These are phyloP conservation scores for Tuber indicum DNA, from an alignment of 495 filamentous ascomycete species.

Conservation along the genomic window DNA sequence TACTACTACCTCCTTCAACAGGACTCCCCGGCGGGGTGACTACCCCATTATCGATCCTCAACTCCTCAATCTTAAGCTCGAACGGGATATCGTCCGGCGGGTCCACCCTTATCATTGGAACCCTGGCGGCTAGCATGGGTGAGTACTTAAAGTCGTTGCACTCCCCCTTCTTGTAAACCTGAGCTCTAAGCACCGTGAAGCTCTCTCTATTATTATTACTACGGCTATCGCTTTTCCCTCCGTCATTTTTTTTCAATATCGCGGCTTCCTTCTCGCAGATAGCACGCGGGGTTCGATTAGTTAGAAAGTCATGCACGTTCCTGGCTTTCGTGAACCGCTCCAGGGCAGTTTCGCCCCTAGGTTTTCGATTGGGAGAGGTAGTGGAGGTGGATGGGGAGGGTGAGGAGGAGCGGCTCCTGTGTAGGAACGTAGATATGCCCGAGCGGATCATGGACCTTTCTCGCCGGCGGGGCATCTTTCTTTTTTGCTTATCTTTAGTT, in stretches of 20 bases:
- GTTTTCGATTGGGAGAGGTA: neutral
- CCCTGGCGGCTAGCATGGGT: conserved; percentile 8
- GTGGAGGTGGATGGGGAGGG: neutral
- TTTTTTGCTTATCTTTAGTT: neutral
- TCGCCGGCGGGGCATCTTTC: neutral
- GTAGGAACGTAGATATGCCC: neutral
- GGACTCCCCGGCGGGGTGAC: neutral
- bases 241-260: neutral
- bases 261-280: neutral
- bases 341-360: neutral
- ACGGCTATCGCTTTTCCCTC: neutral
- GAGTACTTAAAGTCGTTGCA: conserved; percentile 29
- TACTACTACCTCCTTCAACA: neutral
- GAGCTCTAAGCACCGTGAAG: conserved; percentile 30
- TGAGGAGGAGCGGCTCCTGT: neutral
- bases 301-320: conserved; percentile 4
- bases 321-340: neutral
- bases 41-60: neutral
- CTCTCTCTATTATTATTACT: conserved; percentile 6
- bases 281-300: neutral
- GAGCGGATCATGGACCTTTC: neutral
- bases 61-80: conserved; percentile 15
- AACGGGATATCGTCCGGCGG: conserved; percentile 34
- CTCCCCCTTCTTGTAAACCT: conserved; percentile 31
- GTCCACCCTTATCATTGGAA: conserved; percentile 23